Conservation (phyloP, 2,329 filamentous ascomycete species). For the Aureobasidium sp. region DNA sequence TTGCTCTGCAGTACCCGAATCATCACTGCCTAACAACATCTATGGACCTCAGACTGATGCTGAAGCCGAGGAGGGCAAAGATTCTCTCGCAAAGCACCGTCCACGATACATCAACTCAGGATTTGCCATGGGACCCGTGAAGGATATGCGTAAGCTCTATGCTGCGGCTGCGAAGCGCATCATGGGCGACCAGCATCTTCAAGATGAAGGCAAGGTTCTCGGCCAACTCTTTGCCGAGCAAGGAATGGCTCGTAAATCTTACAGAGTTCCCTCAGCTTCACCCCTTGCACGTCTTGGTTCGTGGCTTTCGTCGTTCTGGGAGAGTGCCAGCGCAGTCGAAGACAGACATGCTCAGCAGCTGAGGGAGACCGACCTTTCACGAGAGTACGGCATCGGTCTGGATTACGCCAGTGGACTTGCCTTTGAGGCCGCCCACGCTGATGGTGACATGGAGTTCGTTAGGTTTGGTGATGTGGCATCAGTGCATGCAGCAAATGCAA, state of each 20-base stretch:
- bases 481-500: conserved; percentile 16
- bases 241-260: conserved; percentile 23
- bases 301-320: neutral
- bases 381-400: conserved; percentile 26
- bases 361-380: conserved; percentile 25
- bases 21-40: conserved; percentile 41
- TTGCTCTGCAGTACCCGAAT: conserved; percentile 47
- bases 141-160: conserved; percentile 24
- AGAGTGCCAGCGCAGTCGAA: neutral
- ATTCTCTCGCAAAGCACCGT: conserved; percentile 26
- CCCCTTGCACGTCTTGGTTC: neutral
- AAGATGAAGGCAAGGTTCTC: conserved; percentile 31
- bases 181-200: conserved; percentile 19
- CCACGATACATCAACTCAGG: conserved; percentile 34
- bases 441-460: conserved; percentile 23
- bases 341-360: conserved; percentile 2
- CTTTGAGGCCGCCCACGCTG: conserved; percentile 21
- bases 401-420: conserved; percentile 23
- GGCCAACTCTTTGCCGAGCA: conserved; percentile 26
- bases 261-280: conserved; percentile 13
- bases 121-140: conserved; percentile 20
- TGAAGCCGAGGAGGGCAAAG: conserved; percentile 35
- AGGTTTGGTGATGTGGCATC: conserved; percentile 17
- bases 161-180: conserved; percentile 27
- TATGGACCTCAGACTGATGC: conserved; percentile 41